These are phyloP conservation scores for Wickerhamomyces bovis DNA, from an alignment of 805 yeast genomes.

Conservation along the genomic window DNA sequence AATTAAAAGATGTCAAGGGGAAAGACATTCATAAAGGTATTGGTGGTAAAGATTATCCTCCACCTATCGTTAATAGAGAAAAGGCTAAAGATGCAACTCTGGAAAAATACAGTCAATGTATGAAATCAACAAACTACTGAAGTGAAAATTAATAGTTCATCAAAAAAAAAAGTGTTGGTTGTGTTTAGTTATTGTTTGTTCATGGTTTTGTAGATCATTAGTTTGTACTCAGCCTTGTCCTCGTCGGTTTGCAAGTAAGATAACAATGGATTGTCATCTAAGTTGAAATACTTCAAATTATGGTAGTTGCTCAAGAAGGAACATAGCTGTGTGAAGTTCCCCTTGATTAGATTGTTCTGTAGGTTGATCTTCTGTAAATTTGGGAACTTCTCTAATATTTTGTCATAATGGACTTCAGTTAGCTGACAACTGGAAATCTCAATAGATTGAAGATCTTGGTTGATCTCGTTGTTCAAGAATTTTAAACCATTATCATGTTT, in stretches of 20 bases:
- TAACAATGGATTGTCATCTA: conserved; percentile 9
- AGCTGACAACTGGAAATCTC: conserved; percentile 3
- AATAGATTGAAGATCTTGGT: conserved; percentile 1
- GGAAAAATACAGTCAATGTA: conserved; percentile 35
- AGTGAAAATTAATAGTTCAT: no score
- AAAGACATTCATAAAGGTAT: conserved; percentile 25
- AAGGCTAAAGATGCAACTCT: conserved; percentile 37
- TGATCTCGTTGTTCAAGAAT: background rate
- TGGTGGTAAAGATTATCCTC: conserved; percentile 32
- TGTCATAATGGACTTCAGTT: conserved; percentile 1
- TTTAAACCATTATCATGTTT: conserved; percentile 1
- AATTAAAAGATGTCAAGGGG: conserved; percentile 25
- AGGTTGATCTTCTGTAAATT: conserved; percentile 5
- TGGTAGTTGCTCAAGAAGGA: conserved; percentile 4
- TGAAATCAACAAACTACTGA: conserved; percentile 3
- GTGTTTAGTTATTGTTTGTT: background rate
- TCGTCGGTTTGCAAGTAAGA: conserved; percentile 4
- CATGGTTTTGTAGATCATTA: conserved; percentile 7
- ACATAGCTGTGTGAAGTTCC: conserved; percentile 4
- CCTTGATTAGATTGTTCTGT: conserved; percentile 5
- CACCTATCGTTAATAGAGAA: conserved; percentile 39
- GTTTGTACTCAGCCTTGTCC: conserved; percentile 3
- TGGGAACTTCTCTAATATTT: conserved; percentile 6
- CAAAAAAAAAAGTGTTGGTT: no score
- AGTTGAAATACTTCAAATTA: conserved; percentile 5